Percentiles rank a stretch among this genome's conserved stretches.
These are phyloP conservation scores for Cutaneotrichosporon sp. DNA, from an alignment of 1,284 basidiomycete species.

Conservation along the genomic window DNA sequence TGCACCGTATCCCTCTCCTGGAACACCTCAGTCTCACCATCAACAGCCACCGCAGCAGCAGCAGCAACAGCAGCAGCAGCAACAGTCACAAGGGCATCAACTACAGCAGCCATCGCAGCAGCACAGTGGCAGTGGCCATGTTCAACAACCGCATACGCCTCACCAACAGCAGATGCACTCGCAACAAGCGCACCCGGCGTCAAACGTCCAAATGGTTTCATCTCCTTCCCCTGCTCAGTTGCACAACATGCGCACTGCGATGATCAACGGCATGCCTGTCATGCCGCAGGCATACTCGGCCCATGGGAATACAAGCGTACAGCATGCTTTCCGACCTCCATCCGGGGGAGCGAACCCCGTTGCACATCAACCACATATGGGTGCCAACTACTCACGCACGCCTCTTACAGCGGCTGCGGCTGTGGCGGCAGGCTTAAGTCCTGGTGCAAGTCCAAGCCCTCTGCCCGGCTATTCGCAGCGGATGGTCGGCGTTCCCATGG, in stretches of 20 bases:
- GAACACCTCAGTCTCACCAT: background rate
- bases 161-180: slow-evolving; percentile 3
- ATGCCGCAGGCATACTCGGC: slow-evolving; percentile 2
- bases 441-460: too few relatives aligned
- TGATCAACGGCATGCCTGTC: background rate
- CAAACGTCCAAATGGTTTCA: background rate
- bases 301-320: background rate
- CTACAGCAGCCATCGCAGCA: slow-evolving; percentile 1
- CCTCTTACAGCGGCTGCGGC: too few relatives aligned
- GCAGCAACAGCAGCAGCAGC: slow-evolving; percentile 3
- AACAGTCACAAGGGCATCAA: background rate
- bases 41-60: background rate
- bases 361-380: too few relatives aligned
- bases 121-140: background rate
- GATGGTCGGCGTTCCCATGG: background rate
- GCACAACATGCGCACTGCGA: background rate
- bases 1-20: background rate
- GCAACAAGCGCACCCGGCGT: background rate
- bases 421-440: too few relatives aligned
- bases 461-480: background rate
- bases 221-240: background rate
- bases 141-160: slow-evolving; percentile 1
- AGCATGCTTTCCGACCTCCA: too few relatives aligned
- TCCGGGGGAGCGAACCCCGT: too few relatives aligned
- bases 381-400: too few relatives aligned